phyloP scores from a whole-genome alignment of 2,329 filamentous ascomycete genomes.

The Orbilia brochopaga region DNA sequence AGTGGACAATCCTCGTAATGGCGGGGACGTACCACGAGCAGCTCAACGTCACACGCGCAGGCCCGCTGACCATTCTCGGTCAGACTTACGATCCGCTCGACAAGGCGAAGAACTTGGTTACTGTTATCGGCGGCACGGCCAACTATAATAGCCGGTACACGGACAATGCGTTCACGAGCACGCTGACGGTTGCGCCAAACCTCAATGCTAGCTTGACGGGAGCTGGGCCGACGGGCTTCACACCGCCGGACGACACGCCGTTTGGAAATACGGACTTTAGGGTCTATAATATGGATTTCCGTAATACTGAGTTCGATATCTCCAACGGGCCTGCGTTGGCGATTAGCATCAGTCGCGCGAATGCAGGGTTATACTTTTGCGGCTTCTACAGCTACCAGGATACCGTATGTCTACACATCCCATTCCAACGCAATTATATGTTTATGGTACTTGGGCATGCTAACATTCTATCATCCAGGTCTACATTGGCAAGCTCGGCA shows the following conservation, averaged over 20 bases:
- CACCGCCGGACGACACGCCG: constrained; percentile 67
- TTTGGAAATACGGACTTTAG: constrained; percentile 70
- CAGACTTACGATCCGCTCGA: constrained; percentile 44
- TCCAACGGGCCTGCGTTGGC: constrained; percentile 67
- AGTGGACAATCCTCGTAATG: constrained; percentile 43
- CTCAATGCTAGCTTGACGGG: constrained; percentile 69
- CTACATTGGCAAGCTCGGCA: constrained; percentile 71
- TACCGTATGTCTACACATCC: constrained; percentile 61
- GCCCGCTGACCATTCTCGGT: constrained; percentile 33
- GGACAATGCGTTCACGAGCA: constrained; percentile 38
- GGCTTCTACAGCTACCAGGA: constrained; percentile 73
- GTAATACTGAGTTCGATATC: constrained; percentile 65
- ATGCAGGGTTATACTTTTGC: constrained; percentile 71
- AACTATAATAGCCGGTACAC: constrained; percentile 31
- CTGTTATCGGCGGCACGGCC: constrained; percentile 35
- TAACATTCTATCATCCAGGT: constrained; percentile 61
- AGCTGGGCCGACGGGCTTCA: constrained; percentile 67
- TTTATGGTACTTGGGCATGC: too few species aligned
- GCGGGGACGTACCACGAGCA: constrained; percentile 39
- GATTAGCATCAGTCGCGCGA: constrained; percentile 68
- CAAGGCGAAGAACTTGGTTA: constrained; percentile 39
- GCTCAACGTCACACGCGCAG: constrained; percentile 30
- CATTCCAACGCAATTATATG: neutral
- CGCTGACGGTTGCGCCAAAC: constrained; percentile 65
- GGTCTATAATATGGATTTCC: constrained; percentile 71